phyloP scores from a whole-genome alignment of 768 basidiomycete genomes.

The Phaffia tasmanica region DNA sequence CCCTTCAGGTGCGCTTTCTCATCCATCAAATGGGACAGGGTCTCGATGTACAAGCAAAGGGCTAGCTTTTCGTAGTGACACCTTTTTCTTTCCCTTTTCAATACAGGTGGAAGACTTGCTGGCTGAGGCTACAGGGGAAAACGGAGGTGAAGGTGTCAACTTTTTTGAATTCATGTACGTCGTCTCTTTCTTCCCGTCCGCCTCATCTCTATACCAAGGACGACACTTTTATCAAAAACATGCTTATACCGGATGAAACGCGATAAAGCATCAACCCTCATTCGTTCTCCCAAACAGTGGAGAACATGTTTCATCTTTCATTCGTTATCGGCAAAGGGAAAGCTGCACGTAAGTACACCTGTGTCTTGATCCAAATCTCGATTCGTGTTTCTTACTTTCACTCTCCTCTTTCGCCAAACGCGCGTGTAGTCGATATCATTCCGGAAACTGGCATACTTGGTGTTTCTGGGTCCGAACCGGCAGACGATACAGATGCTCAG shows the following conservation, averaged over 20 bases:
- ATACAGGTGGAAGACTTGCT: conserved; percentile 59
- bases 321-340: conserved; percentile 79
- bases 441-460: conserved; percentile 58
- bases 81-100: background rate
- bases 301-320: conserved; percentile 90
- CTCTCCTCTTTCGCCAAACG: background rate
- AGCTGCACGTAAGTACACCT: conserved; percentile 28
- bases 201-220: background rate
- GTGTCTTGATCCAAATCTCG: conserved; percentile 19
- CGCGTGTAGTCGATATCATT: conserved; percentile 51
- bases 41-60: conserved; percentile 39
- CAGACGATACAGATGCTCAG: conserved; percentile 53
- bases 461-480: conserved; percentile 47
- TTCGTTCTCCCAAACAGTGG: conserved; percentile 85
- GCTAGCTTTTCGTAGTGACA: background rate
- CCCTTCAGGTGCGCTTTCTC: conserved; percentile 1
- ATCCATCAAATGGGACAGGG: background rate
- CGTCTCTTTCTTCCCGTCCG: background rate
- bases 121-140: conserved; percentile 35
- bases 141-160: conserved; percentile 46
- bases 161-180: conserved; percentile 61
- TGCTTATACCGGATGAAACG: too few relatives aligned
- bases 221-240: too few relatives aligned
- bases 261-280: conserved; percentile 56
- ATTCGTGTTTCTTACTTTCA: background rate